A percentile compares a stretch with the other conserved stretches of the same genome.
These are phyloP conservation scores for Colletotrichum incanum DNA, from an alignment of 2,329 filamentous ascomycete species.

Conservation along the genomic window DNA sequence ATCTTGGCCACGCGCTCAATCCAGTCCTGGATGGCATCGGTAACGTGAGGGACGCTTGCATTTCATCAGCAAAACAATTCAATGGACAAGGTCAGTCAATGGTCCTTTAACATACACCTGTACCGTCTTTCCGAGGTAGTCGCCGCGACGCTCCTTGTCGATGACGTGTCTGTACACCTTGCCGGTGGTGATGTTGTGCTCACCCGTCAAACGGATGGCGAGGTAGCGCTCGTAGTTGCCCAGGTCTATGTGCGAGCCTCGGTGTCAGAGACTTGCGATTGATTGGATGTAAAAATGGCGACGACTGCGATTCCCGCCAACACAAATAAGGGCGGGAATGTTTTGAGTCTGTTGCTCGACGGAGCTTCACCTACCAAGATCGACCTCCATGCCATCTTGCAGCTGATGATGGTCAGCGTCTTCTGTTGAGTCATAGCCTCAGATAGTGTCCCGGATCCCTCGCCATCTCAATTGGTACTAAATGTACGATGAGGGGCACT, in stretches of 20 bases:
- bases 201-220: constrained; percentile 83
- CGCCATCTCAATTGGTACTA: background rate
- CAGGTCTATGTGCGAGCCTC: constrained; percentile 57
- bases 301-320: background rate
- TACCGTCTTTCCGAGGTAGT: constrained; percentile 91
- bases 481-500: constrained; percentile 12
- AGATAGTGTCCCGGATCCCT: background rate
- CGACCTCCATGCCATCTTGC: constrained; percentile 44
- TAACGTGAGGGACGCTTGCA: constrained; percentile 85
- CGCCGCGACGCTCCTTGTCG: constrained; percentile 75
- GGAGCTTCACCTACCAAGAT: constrained; percentile 42
- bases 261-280: constrained; percentile 39
- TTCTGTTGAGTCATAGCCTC: background rate
- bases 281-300: constrained; percentile 3
- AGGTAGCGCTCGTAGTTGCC: constrained; percentile 79
- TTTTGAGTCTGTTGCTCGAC: constrained; percentile 1
- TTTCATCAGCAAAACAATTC: background rate
- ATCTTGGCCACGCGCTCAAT: constrained; percentile 88
- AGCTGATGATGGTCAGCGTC: constrained; percentile 32
- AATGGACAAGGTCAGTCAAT: background rate
- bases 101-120: constrained; percentile 70
- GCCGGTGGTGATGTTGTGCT: constrained; percentile 97
- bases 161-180: constrained; percentile 96
- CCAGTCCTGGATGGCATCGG: constrained; percentile 93
- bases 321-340: background rate